phyloP scores from a whole-genome alignment of 139 green algal genomes.

The Picochlorum costavermella region DNA sequence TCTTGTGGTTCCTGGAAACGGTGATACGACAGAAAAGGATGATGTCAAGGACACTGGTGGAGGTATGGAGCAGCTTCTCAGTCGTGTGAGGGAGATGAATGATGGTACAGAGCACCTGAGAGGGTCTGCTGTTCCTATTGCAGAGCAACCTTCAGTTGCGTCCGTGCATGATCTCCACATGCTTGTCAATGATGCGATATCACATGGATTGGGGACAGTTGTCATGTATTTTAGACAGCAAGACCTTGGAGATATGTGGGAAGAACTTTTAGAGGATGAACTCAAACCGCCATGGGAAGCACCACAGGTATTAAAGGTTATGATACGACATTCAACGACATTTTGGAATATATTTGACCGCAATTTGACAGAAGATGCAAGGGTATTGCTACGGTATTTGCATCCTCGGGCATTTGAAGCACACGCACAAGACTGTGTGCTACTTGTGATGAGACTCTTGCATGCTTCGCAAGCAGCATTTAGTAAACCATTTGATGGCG shows the following conservation, averaged over 20 bases:
- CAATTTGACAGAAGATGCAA: not conserved
- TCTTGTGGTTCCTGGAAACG: too few relatives aligned
- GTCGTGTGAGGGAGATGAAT: too few relatives aligned
- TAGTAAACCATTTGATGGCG: not conserved
- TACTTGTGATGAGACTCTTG: not conserved
- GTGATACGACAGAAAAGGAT: too few relatives aligned
- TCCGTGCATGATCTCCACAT: slow-evolving; percentile 1
- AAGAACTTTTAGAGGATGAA: slow-evolving; percentile 11
- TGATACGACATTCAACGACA: slow-evolving; percentile 1
- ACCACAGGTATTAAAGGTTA: slow-evolving; percentile 3
- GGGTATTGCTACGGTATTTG: not conserved
- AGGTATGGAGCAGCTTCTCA: too few relatives aligned
- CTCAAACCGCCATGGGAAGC: slow-evolving; percentile 20
- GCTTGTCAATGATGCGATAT: slow-evolving; percentile 5
- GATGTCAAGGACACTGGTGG: too few relatives aligned
- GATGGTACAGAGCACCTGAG: not conserved
- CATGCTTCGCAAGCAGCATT: not conserved
- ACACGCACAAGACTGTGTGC: not conserved
- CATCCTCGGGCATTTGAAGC: slow-evolving; percentile 3
- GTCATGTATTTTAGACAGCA: slow-evolving; percentile 30
- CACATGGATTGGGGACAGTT: slow-evolving; percentile 4
- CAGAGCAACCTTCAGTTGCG: not conserved
- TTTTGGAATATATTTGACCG: slow-evolving; percentile 12
- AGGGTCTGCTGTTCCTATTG: not conserved
- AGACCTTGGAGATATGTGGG: slow-evolving; percentile 22